Conservation (phyloP, 495 filamentous ascomycete species). For the Penicillium atrosanguineum region DNA sequence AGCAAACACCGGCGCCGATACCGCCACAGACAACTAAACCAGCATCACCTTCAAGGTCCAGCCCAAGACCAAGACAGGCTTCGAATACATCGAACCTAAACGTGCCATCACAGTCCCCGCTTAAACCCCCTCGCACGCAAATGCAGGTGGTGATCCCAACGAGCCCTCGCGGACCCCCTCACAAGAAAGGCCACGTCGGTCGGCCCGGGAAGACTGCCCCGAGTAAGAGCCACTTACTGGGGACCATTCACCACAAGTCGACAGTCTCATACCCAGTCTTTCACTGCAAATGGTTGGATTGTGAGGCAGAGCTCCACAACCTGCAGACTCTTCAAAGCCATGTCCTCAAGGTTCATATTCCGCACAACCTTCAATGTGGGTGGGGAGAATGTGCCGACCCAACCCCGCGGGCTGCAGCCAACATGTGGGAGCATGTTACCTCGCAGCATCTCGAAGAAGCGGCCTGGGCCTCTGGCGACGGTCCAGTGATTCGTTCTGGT, state of each 20-base stretch:
- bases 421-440: conserved; percentile 62
- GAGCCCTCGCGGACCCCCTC: conserved; percentile 5
- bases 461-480: conserved; percentile 67
- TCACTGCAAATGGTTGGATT: conserved; percentile 63
- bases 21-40: neutral
- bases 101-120: neutral
- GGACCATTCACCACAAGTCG: conserved; percentile 4
- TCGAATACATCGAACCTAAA: neutral
- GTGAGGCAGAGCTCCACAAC: conserved; percentile 71
- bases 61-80: neutral
- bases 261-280: conserved; percentile 42
- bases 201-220: conserved; percentile 10
- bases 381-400: conserved; percentile 33
- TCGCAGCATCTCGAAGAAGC: conserved; percentile 55
- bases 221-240: conserved; percentile 6
- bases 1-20: neutral
- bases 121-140: neutral
- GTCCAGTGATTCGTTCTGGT: conserved; percentile 53
- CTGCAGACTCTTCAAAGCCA: conserved; percentile 67
- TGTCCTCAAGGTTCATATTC: conserved; percentile 53
- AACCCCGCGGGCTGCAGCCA: conserved; percentile 25
- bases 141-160: conserved; percentile 15
- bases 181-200: conserved; percentile 5
- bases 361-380: conserved; percentile 28
- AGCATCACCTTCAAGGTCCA: neutral